Percentiles rank a stretch among this genome's conserved stretches.
These are phyloP conservation scores for Microcyclospora pomicola DNA, from an alignment of 2,329 filamentous ascomycete species.

Conservation along the genomic window DNA sequence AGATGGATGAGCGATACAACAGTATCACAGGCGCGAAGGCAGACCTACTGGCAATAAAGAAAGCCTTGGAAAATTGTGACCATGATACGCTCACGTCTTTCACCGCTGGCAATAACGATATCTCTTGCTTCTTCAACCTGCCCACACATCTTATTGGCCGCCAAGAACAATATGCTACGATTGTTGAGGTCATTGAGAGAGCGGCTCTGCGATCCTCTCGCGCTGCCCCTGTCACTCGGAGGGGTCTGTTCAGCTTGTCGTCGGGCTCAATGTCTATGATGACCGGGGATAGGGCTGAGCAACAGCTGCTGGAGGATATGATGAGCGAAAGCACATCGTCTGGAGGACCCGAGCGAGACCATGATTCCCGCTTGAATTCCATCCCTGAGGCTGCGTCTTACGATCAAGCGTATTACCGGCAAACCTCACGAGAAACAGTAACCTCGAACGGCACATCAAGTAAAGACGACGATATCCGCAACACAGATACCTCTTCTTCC, in stretches of 20 bases:
- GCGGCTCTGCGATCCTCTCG: constrained; percentile 51
- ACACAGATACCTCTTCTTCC: no score
- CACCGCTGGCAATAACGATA: constrained; percentile 66
- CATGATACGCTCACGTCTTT: constrained; percentile 56
- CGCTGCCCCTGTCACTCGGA: constrained; percentile 20
- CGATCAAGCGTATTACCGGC: constrained; percentile 8
- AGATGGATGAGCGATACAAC: constrained; percentile 75
- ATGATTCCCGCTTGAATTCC: constrained; percentile 26
- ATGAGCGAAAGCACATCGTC: constrained; percentile 39
- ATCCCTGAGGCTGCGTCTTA: constrained; percentile 17
- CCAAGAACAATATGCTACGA: constrained; percentile 52
- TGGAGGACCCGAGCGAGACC: constrained; percentile 17
- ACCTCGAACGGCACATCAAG: neutral
- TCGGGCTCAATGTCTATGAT: constrained; percentile 26
- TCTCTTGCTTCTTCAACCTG: constrained; percentile 83
- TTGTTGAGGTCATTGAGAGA: constrained; percentile 63
- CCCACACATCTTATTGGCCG: constrained; percentile 72
- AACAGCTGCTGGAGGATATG: constrained; percentile 27
- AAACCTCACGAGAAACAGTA: neutral
- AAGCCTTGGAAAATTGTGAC: constrained; percentile 63
- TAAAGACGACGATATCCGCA: neutral
- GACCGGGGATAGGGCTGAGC: constrained; percentile 15
- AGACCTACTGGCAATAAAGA: constrained; percentile 62
- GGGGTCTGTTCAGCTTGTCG: constrained; percentile 35
- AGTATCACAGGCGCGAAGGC: constrained; percentile 75